Conservation (phyloP, 257 asterid genomes). For the Solanum medicagineum region DNA sequence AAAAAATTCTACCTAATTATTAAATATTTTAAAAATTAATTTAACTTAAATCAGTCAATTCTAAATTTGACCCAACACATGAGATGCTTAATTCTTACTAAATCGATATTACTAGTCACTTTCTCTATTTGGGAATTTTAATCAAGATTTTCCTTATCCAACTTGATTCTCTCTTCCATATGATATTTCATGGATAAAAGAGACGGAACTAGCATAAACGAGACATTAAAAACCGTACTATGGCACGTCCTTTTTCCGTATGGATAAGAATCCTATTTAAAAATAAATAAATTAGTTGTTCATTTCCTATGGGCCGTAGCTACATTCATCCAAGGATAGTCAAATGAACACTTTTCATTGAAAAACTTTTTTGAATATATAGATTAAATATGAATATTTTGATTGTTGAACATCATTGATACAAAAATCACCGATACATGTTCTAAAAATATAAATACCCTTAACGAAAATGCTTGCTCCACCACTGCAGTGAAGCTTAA, state of each 20-base stretch:
- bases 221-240: background rate
- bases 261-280: background rate
- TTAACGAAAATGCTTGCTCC: too few relatives aligned
- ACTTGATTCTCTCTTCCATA: background rate
- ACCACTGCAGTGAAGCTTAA: too few relatives aligned
- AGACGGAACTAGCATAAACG: background rate
- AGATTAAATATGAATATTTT: too few relatives aligned
- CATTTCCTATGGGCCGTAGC: background rate
- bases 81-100: slow-evolving; percentile 32
- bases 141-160: slow-evolving; percentile 7
- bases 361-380: too few relatives aligned
- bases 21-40: background rate
- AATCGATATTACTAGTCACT: background rate
- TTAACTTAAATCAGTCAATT: too few relatives aligned
- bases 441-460: too few relatives aligned
- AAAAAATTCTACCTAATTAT: background rate
- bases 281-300: background rate
- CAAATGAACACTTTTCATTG: too few relatives aligned
- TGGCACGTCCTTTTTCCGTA: background rate
- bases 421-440: too few relatives aligned
- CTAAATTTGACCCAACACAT: slow-evolving; percentile 48
- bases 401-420: too few relatives aligned
- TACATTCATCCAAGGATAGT: too few relatives aligned
- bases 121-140: slow-evolving; percentile 6
- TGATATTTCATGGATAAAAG: background rate